A percentile compares a stretch with the other conserved stretches of the same genome.
Conservation (phyloP, 2,329 filamentous ascomycete genomes). For the Diaporthe citrichinensis region DNA sequence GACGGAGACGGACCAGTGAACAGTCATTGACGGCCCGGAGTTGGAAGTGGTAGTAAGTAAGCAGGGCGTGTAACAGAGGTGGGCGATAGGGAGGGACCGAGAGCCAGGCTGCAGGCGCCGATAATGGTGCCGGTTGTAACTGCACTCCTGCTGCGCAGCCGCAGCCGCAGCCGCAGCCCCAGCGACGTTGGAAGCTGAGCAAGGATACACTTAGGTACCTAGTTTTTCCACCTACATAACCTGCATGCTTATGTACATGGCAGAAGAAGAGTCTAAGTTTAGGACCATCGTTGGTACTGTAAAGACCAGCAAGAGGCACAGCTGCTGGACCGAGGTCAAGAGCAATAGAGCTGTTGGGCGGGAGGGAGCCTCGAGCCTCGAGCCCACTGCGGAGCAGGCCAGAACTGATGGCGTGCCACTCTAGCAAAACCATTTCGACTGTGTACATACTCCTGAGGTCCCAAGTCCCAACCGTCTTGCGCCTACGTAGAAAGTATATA, state of each 20-base stretch:
- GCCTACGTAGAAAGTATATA: neutral
- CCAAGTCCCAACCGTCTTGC: neutral
- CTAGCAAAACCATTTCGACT: neutral
- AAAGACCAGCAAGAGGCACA: neutral
- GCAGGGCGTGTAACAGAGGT: constrained; percentile 14
- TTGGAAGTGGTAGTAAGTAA: neutral
- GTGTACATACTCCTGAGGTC: neutral
- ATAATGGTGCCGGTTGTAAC: constrained; percentile 1
- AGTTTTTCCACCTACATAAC: too few species aligned
- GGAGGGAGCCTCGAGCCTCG: neutral
- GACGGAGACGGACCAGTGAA: neutral
- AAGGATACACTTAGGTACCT: neutral
- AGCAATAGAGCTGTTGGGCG: neutral
- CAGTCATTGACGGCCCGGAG: neutral
- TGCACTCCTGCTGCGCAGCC: constrained; percentile 8
- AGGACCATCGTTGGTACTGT: neutral
- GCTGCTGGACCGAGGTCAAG: constrained; percentile 2
- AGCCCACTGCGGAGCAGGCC: neutral
- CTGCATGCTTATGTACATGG: neutral
- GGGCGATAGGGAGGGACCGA: constrained; percentile 25
- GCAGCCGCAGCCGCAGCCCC: neutral
- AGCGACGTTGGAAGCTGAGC: neutral
- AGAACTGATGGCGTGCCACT: neutral
- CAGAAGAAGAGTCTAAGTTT: neutral
- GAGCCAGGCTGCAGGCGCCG: constrained; percentile 30